Evolutionary conservation across 2,329 filamentous ascomycete species (phyloP).

Genomic region (Alternaria incomplexa): DNA sequence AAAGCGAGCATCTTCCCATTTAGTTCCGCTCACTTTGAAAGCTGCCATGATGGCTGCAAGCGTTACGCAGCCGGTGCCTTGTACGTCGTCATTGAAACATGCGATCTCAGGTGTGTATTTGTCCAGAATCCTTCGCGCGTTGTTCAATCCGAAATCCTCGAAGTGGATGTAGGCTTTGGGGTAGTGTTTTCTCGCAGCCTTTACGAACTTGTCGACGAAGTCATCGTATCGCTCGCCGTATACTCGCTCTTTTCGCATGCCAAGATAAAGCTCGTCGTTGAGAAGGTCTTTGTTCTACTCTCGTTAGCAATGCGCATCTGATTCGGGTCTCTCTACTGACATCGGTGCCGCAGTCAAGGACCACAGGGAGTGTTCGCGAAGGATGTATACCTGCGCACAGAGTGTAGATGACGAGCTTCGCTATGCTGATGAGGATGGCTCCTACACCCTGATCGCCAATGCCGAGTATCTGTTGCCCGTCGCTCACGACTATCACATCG

Average conservation of each 20-base stretch:
- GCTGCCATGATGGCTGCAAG: constrained; percentile 81
- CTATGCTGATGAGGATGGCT: constrained; percentile 81
- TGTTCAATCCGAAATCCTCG: constrained; percentile 82
- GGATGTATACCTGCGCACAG: constrained; percentile 88
- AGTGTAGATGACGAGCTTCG: constrained; percentile 82
- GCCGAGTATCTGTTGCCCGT: constrained; percentile 76
- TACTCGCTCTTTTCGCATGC: constrained; percentile 69
- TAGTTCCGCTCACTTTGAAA: constrained; percentile 70
- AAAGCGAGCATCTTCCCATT: constrained; percentile 71
- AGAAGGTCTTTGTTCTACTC: constrained; percentile 71
- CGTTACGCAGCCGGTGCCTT: constrained; percentile 87
- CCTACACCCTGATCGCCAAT: constrained; percentile 91
- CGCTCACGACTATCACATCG: constrained; percentile 87
- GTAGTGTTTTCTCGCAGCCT: constrained; percentile 70
- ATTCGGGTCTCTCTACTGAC: constrained; percentile 36
- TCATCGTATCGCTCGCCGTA: constrained; percentile 75
- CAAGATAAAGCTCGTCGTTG: constrained; percentile 79
- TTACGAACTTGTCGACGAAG: constrained; percentile 78
- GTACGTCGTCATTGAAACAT: constrained; percentile 91
- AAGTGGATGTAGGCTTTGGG: constrained; percentile 87
- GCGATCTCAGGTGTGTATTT: constrained; percentile 74
- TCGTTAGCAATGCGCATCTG: constrained; percentile 5
- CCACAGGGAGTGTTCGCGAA: constrained; percentile 76
- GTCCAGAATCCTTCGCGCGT: constrained; percentile 78
- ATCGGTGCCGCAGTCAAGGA: constrained; percentile 85